Evolutionary conservation across 2,329 filamentous ascomycete species (phyloP).

Genomic region (Colletotrichum eleusines): DNA sequence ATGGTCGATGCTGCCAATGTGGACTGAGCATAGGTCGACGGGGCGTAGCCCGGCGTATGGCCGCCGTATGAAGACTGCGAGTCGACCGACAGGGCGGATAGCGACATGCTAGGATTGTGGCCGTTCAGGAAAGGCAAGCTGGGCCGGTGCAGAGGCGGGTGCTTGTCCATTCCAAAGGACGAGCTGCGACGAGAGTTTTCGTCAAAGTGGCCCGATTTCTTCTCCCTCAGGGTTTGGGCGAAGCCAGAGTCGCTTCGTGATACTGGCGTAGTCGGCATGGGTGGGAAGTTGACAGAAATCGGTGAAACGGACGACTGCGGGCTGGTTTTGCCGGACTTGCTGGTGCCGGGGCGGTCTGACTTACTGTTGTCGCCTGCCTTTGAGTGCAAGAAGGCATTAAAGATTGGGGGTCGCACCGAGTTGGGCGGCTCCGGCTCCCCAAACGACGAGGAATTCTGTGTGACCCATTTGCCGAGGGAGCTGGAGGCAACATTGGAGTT

Average conservation of each 20-base stretch:
- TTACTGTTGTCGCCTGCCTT: constrained; percentile 71
- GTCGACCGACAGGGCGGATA: constrained; percentile 70
- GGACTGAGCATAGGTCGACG: constrained; percentile 87
- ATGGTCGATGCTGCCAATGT: constrained; percentile 87
- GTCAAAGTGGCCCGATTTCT: constrained; percentile 93
- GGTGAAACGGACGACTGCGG: constrained; percentile 79
- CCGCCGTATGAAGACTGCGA: constrained; percentile 78
- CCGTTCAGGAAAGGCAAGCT: constrained; percentile 80
- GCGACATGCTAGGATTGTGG: constrained; percentile 69
- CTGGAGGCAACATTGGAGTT: constrained; percentile 76
- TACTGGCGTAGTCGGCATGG: constrained; percentile 80
- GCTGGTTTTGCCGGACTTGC: constrained; percentile 72
- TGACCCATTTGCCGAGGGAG: constrained; percentile 86
- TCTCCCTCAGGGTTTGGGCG: constrained; percentile 89
- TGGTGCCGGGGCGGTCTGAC: constrained; percentile 82
- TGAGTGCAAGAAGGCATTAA: constrained; percentile 90
- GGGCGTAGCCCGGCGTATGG: constrained; percentile 75
- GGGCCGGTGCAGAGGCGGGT: constrained; percentile 74
- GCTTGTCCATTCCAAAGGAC: constrained; percentile 86
- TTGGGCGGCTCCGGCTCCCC: constrained; percentile 71
- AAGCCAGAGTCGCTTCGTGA: constrained; percentile 94
- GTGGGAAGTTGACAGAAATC: constrained; percentile 81
- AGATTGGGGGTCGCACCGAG: constrained; percentile 74
- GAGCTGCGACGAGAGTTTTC: constrained; percentile 86
- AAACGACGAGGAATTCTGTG: constrained; percentile 90